Evolutionary conservation across 306 rosid species (phyloP), one percentile per base, ranked within the genome.

Genomic region (Cercis canadensis): DNA sequence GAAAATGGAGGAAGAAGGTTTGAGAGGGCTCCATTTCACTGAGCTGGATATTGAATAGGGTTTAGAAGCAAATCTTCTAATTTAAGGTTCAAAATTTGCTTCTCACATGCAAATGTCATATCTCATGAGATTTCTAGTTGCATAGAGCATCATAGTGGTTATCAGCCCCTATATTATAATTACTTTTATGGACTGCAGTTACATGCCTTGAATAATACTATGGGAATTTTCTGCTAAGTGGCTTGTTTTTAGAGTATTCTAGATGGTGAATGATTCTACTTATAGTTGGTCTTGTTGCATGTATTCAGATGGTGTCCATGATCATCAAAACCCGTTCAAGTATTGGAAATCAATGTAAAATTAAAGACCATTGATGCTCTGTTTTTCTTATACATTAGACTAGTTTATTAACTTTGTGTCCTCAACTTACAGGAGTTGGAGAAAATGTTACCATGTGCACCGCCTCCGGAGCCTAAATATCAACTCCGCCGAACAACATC

Each of bases 401-500:
- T n/a, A 11, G 59, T 31, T 47, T 18, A 34, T 29, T 34, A 45
- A 67, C 29, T 47, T 39, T 60, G 53, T 33, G 10, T 29, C 29
- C 56, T 69, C 32, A 36, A 70, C 76, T 53, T 79, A 84, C 91
- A 95, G 99, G 96, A 95, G 81, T 80, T 85, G 36, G 96, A 95
- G 84, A 82, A 85, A 62, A 73, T 84, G 85, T 73, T 95, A 82
- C 87, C 87, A 1, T 18, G 75, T 65, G 81, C 79, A 33, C 97
- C 96, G 5, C 84, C 87, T 62, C 87, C 92, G 0, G 96, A 92
- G 77, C 97, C 99, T 0, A 92, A 84, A 85, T 87, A 87, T 74
- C 99, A 92, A 86, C 96, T 95, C 61, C 96, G 99, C 36, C 87
- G 97, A 89, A 82, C 84, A 3, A 54, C 92, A 29, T 95, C 99